Base-by-base conservation (phyloP, 2,329 filamentous ascomycete species). In the Paraphaeosphaeria minitans region DNA sequence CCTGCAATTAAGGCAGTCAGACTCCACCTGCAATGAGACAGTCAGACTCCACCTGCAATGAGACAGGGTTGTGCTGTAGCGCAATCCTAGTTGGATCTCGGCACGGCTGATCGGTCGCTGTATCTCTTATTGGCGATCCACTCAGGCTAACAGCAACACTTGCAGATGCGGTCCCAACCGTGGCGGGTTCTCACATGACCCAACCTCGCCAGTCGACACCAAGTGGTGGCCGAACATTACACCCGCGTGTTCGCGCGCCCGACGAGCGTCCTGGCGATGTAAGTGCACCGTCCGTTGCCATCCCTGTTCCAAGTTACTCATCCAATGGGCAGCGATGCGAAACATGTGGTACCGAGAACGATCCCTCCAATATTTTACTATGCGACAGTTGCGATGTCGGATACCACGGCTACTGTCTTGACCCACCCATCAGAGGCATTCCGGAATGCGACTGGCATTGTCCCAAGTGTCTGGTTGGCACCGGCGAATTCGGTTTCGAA, bases 161-260 rank as follows among this genome's bases (percentile, higher is more conserved):
- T 80, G 77, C 68, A 78, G 82, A 86, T 74, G 78, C 78, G 45
- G 81, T 83, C 37, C 92, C 94, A 45, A 97, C 92, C 35, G 92
- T 99, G 66, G 93, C 93, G 64, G 95, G 95, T 55, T 98, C 94
- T 53, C 93, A 98, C 79, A 98, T 98, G 93, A 95, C 92, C 61
- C 87, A 94, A 70, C 93, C 96, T 72, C 91, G 94, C 54, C 92
- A 94, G 57, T 89, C 90, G 27, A 88, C 89, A 16, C 91, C 89
- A 19, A 85, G 87, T 62, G 70, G 66, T 62, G 70, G 66, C 82
- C 88, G 59, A 82, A 63, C 62, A 21, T 80, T 53, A 54, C 73
- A 81, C 43, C 82, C 83, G 50, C 82, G 84, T 48, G 85, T 86
- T 68, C 84, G 84, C 61, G 82, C 82, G 37, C 60, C 70, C 21